Conservation (phyloP, 306 rosid genomes). For the Begonia loranthoides region DNA sequence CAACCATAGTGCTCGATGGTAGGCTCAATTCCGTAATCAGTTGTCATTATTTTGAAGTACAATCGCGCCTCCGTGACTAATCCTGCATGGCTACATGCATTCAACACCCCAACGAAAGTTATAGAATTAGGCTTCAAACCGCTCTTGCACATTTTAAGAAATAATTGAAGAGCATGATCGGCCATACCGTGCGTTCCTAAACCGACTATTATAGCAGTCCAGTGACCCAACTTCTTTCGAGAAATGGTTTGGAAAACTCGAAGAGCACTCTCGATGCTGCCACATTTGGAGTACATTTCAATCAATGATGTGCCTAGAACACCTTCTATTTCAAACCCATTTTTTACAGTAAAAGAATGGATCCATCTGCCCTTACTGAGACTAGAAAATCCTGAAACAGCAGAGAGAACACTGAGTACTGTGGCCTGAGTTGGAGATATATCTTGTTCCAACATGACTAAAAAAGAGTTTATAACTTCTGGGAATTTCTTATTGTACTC, state of each 20-base stretch:
- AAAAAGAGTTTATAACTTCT: constrained; percentile 29
- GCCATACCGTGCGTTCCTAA: constrained; percentile 54
- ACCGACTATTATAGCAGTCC: constrained; percentile 43
- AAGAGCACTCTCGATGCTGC: constrained; percentile 35
- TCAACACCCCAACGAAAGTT: constrained; percentile 44
- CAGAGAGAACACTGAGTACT: constrained; percentile 31
- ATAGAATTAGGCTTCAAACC: constrained; percentile 38
- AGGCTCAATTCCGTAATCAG: constrained; percentile 37
- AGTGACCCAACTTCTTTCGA: constrained; percentile 43
- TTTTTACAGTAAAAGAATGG: constrained; percentile 37
- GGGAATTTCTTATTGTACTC: constrained; percentile 27
- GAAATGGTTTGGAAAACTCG: constrained; percentile 19
- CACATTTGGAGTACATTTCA: constrained; percentile 50
- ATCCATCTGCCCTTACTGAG: constrained; percentile 38
- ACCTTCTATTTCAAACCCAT: constrained; percentile 31
- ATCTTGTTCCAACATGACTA: constrained; percentile 24
- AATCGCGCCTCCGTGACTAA: constrained; percentile 29
- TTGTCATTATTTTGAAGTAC: constrained; percentile 31
- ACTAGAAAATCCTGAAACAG: constrained; percentile 29
- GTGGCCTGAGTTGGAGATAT: constrained; percentile 31
- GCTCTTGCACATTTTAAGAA: constrained; percentile 26
- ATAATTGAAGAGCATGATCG: constrained; percentile 29
- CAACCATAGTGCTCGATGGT: constrained; percentile 50
- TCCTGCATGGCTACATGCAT: constrained; percentile 56
- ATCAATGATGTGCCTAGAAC: constrained; percentile 38